Evolutionary conservation across 805 yeast species (phyloP), one percentile per base, ranked within the genome.

Genomic region (Phaffomyces opuntiae): DNA sequence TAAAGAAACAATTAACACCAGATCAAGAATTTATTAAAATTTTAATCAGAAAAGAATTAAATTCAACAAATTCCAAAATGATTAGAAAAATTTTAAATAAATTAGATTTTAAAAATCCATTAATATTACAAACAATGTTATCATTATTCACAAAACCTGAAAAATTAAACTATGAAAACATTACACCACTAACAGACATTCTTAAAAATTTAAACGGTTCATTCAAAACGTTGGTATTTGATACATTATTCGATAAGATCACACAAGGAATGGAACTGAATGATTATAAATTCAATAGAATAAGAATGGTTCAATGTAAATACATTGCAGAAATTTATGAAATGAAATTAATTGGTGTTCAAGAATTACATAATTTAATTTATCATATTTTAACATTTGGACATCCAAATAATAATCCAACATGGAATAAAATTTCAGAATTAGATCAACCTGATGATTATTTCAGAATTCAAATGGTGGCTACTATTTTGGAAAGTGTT

Each of bases 381-480:
- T 83, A 73, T 62, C 70, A 72, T 49, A 70, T 86, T 8, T 48
- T 87, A 4, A 76, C 81, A 37, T 76, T 67, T 60, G 96, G 95
- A 0, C 82, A 86, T 66, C 73, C 74, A 0, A 68, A 71, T 47
- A 77, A 77, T 44, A 73, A 73, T 42, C 90, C 95, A 1, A 62
- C 57, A 9, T 72, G 74, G 7, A 68, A 65, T 21, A 51, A 46
- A 5, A 36, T 57, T 3, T 66, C 70, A 29, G 73, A 65, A 16
- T 43, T 73, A n/a, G 96, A 89, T 63, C 65, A 65, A 12, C 80
- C 82, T 0, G 75, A 80, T 53, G 81, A 86, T 54, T 86, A 81
- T 57, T 87, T 87, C 62, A 71, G 96, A 47, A 67, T 87, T 34
- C 79, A 78, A 36, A 63, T 89, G 57, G 62, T 76, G 17, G 57